Conservation (phyloP, 805 yeast genomes). For the Nakazawaea peltata region DNA sequence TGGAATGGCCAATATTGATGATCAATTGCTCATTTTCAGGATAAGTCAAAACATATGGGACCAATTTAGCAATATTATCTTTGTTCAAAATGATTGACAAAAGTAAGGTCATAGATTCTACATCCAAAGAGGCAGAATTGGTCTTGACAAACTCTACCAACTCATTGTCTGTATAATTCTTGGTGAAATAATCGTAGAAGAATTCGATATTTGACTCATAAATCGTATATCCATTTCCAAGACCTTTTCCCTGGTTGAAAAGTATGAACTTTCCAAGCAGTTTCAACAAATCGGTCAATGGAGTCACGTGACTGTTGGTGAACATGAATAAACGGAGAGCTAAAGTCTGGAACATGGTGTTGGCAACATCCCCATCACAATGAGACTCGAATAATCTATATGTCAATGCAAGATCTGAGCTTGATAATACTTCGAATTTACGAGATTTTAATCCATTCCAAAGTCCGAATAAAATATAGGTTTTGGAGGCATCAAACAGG, state of each 20-base stretch:
- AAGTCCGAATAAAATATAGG: constrained; percentile 52
- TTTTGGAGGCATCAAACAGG: constrained; percentile 63
- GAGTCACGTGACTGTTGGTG: constrained; percentile 21
- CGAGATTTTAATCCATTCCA: constrained; percentile 36
- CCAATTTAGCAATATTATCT: constrained; percentile 9
- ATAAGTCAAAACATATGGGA: constrained; percentile 13
- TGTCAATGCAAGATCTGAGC: constrained; percentile 21
- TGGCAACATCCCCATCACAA: constrained; percentile 36
- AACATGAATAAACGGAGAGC: constrained; percentile 37
- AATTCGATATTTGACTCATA: constrained; percentile 28
- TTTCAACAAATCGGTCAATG: constrained; percentile 22
- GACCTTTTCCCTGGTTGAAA: constrained; percentile 16
- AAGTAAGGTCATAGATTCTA: constrained; percentile 13
- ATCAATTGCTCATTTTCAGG: constrained; percentile 13
- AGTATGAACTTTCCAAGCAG: constrained; percentile 31
- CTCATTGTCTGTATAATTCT: constrained; percentile 13
- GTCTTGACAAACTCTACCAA: constrained; percentile 11
- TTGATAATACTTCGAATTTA: constrained; percentile 13
- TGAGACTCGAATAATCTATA: constrained; percentile 24
- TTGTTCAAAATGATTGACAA: constrained; percentile 11
- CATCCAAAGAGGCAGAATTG: constrained; percentile 4
- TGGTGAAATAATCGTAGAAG: constrained; percentile 27
- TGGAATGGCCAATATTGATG: constrained; percentile 13
- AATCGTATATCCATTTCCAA: constrained; percentile 21
- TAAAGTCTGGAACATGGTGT: constrained; percentile 41